Base-by-base conservation (phyloP, 805 yeast genomes). In the Nakazawaea anatomiae region DNA sequence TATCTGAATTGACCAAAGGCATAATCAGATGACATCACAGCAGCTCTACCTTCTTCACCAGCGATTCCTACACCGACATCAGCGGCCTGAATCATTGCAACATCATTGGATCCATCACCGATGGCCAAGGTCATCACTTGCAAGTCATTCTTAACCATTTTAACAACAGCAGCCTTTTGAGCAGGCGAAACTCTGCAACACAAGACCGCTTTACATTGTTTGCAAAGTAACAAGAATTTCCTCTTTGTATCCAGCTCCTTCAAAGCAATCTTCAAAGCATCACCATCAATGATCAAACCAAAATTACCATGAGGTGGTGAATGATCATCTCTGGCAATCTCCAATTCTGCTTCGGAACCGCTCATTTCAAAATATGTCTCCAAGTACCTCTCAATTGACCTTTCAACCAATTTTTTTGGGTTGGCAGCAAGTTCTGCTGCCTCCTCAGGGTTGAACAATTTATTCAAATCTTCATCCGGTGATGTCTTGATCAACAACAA, bases 81-180 rank as follows among this genome's bases (percentile, higher is more conserved):
- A 4, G 95, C 92, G 35, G 88, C 86, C 60, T 86, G 92, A 55
- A 87, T 87, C 95, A 87, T 87, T 7, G 94, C 87, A 46, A 87
- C 94, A 64, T 87, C 95, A 61, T 87, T 87, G 29, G 94, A 88
- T 55, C 95, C 95, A 63, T 87, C 95, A 34, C 95, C 95, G 62
- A 87, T 81, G 0, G 92, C 89, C 52, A 87, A 72, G 0, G 94
- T 85, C 82, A 85, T 85, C 35, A 87, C 94, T 46, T 76, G 75
- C 57, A 87, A 73, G 7, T 75, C 74, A 32, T 74, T 70, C 61
- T 84, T 84, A 30, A 87, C 90, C 70, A 83, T 66, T 54, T 70
- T 73, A 27, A 86, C 92, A 29, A 87, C 86, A 12, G 77, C 77
- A 3, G 94, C 95, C 68, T 87, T 87, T 64, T 87, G 94, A 18